A percentile compares a stretch with the other conserved stretches of the same genome.
Conservation (phyloP, 257 asterid species). For the Ehretia macrophylla region DNA sequence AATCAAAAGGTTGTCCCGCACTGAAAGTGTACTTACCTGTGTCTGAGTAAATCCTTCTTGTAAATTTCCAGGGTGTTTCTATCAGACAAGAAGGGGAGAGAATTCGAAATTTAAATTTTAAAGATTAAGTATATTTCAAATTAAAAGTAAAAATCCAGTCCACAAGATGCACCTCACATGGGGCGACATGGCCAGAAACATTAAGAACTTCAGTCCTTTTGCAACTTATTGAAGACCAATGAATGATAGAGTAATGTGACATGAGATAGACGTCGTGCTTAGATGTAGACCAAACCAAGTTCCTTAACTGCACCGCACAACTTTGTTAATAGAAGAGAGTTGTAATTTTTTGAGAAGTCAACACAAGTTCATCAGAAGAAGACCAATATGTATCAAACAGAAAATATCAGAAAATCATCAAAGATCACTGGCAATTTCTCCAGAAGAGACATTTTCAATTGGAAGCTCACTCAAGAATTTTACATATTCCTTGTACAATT, state of each 20-base stretch:
- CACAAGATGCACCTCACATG: slow-evolving; percentile 37
- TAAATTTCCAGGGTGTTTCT: slow-evolving; percentile 57
- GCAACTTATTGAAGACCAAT: slow-evolving; percentile 57
- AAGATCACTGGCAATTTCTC: no score
- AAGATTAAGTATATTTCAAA: background rate
- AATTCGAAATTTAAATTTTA: background rate
- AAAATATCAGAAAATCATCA: no score
- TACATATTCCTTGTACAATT: no score
- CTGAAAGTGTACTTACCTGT: slow-evolving; percentile 57
- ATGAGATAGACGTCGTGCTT: slow-evolving; percentile 67
- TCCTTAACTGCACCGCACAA: slow-evolving; percentile 46
- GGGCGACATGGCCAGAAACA: slow-evolving; percentile 61
- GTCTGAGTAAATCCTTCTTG: slow-evolving; percentile 58
- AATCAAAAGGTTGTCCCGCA: slow-evolving; percentile 43
- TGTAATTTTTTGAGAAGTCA: background rate
- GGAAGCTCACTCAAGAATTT: no score
- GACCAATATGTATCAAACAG: background rate
- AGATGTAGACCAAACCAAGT: slow-evolving; percentile 61
- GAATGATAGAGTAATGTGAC: slow-evolving; percentile 54
- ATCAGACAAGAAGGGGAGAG: background rate
- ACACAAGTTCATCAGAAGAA: background rate
- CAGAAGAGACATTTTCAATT: no score
- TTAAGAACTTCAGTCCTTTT: slow-evolving; percentile 54
- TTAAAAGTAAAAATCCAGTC: slow-evolving; percentile 8
- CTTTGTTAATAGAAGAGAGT: background rate